Conservation (phyloP, 208 protist species). For the Trypanosoma boissoni region DNA sequence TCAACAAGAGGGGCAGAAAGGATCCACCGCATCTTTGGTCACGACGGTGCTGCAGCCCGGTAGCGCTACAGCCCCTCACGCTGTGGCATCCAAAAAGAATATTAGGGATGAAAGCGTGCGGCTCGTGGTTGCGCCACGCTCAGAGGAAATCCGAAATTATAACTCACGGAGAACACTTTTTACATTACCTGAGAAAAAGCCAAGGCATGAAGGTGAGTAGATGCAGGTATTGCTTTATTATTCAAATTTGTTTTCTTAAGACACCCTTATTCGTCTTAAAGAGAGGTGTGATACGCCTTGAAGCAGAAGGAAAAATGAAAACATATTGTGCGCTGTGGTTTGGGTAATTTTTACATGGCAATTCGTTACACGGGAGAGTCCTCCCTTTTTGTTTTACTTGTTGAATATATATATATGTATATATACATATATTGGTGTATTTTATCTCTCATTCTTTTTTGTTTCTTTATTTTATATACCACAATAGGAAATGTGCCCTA, state of each 20-base stretch:
- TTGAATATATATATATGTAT: not conserved
- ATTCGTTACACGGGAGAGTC: no score
- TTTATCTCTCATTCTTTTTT: conserved; percentile 3
- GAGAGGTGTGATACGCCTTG: no score
- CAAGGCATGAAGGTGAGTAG: not conserved
- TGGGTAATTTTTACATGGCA: no score
- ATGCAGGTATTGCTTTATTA: not conserved
- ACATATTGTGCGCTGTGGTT: no score
- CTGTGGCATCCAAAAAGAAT: not conserved
- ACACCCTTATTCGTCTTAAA: no score
- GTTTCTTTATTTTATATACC: conserved; percentile 4
- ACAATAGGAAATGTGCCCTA: no score
- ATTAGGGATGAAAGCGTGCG: not conserved
- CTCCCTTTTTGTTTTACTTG: no score
- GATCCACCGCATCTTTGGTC: no score
- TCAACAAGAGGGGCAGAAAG: not conserved
- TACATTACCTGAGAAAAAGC: conserved; percentile 11
- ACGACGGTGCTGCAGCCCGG: no score
- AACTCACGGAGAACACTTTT: conserved; percentile 25
- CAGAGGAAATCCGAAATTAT: conserved; percentile 25
- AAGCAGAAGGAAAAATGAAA: no score
- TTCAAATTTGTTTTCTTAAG: not conserved
- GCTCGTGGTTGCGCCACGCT: conserved; percentile 6
- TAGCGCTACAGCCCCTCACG: no score
- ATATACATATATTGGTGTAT: conserved; percentile 2